Evolutionary conservation across 257 asterid species (phyloP).

Genomic region (Solanum pimpinellifolium): DNA sequence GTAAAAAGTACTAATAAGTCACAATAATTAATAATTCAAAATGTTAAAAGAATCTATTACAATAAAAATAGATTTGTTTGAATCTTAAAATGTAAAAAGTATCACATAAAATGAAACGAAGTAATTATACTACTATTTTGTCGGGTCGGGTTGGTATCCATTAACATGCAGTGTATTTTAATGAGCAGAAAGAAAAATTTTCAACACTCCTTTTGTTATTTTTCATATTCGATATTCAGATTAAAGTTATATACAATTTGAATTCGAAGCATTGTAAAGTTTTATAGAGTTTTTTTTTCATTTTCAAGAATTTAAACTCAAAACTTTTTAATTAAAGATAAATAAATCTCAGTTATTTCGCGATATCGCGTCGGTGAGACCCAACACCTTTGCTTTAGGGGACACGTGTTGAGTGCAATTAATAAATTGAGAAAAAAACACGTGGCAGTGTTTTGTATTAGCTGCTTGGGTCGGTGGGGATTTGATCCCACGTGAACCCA

Average conservation of each 20-base stretch:
- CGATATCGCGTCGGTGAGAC: too few species aligned
- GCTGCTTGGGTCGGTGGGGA: background rate
- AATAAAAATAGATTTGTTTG: too few species aligned
- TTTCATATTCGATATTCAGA: rapidly evolving
- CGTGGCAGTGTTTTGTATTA: background rate
- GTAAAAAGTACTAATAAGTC: too few species aligned
- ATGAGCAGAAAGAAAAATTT: too few species aligned
- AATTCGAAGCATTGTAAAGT: rapidly evolving
- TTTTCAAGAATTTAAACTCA: background rate
- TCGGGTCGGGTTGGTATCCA: background rate
- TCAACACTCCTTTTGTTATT: background rate
- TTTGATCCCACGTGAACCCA: background rate
- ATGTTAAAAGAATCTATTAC: too few species aligned
- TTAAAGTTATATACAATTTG: rapidly evolving
- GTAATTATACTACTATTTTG: background rate
- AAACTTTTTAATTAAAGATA: rapidly evolving
- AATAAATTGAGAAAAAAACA: background rate
- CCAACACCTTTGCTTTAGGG: background rate
- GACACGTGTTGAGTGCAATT: background rate
- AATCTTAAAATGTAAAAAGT: too few species aligned
- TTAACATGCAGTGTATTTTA: too few species aligned
- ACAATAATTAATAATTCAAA: too few species aligned
- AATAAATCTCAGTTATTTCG: too few species aligned
- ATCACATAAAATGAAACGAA: too few species aligned
- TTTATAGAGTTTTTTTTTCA: too few species aligned